These are phyloP conservation scores for Hygrocybe coccinea DNA, from an alignment of 768 basidiomycete genomes.

Conservation along the genomic window DNA sequence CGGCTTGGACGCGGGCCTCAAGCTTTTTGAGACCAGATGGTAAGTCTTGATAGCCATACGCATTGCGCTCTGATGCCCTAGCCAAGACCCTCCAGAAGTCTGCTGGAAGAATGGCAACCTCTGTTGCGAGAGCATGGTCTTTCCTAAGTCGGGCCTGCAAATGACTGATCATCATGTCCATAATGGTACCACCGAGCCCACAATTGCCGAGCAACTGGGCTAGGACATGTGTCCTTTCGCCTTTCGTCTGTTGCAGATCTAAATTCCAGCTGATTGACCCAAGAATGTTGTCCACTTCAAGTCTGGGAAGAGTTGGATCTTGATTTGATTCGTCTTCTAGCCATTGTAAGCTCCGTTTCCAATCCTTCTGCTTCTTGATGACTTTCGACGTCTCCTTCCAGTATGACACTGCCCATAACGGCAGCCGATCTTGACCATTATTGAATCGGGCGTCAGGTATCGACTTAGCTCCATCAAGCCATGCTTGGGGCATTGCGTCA, in stretches of 20 bases:
- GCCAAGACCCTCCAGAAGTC: too few species aligned
- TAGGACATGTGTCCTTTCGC: too few species aligned
- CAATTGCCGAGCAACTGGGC: too few species aligned
- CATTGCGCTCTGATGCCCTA: neutral
- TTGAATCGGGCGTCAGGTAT: neutral
- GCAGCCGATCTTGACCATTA: neutral
- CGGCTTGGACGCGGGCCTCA: neutral
- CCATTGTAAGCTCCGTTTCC: neutral
- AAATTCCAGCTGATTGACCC: too few species aligned
- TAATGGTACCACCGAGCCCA: too few species aligned
- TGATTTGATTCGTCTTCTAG: neutral
- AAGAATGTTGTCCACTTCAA: neutral
- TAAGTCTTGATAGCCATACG: neutral
- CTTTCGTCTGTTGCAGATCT: too few species aligned
- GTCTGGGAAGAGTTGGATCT: neutral
- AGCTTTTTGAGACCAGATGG: neutral
- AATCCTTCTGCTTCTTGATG: neutral
- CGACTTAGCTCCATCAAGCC: neutral
- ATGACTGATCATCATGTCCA: too few species aligned
- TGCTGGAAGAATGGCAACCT: too few species aligned
- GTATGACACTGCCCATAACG: neutral
- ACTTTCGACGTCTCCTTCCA: neutral
- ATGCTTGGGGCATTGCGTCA: neutral
- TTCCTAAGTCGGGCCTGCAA: too few species aligned
- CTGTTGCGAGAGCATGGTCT: too few species aligned